A percentile compares a stretch with the other conserved stretches of the same genome.
Evolutionary conservation across 352 stramenopile species (phyloP).

Genomic region (Aphanomyces cochlioides): DNA sequence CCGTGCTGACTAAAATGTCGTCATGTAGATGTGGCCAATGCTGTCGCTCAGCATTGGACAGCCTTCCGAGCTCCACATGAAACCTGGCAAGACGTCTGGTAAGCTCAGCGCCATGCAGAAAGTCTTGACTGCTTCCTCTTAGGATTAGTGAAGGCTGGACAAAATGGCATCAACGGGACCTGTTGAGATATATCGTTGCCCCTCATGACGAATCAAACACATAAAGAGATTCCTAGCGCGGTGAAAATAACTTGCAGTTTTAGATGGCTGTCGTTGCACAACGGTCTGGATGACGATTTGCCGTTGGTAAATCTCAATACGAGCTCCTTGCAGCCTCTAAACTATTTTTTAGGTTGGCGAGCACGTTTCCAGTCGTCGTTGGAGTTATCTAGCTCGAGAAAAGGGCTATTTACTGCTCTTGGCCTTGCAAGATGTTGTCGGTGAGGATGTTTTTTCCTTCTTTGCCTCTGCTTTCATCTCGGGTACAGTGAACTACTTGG

Average conservation of each 20-base stretch:
- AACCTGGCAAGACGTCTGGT: conserved; percentile 27
- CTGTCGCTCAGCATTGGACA: conserved; percentile 5
- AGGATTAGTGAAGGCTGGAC: conserved; percentile 24
- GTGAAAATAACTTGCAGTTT: no score
- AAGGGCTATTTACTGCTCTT: conserved; percentile 21
- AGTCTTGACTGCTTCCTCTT: neutral
- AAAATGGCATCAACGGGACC: conserved; percentile 6
- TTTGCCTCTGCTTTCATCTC: conserved; percentile 23
- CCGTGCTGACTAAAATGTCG: neutral
- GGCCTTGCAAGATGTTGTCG: conserved; percentile 9
- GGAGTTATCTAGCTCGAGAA: conserved; percentile 15
- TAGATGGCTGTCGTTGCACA: no score
- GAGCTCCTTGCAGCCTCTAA: no score
- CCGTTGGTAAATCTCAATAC: no score
- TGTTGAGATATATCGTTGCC: conserved; percentile 3
- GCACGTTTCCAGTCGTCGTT: conserved; percentile 12
- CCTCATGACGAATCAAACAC: neutral
- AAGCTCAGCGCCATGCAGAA: neutral
- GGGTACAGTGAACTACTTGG: neutral
- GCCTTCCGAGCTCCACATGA: conserved; percentile 5
- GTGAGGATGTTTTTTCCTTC: conserved; percentile 16
- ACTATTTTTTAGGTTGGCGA: neutral
- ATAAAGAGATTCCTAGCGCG: no score
- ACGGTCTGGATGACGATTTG: no score
- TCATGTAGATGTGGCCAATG: conserved; percentile 13